Evolutionary conservation across 805 yeast species (phyloP).

Genomic region (Torulaspora maleeae): DNA sequence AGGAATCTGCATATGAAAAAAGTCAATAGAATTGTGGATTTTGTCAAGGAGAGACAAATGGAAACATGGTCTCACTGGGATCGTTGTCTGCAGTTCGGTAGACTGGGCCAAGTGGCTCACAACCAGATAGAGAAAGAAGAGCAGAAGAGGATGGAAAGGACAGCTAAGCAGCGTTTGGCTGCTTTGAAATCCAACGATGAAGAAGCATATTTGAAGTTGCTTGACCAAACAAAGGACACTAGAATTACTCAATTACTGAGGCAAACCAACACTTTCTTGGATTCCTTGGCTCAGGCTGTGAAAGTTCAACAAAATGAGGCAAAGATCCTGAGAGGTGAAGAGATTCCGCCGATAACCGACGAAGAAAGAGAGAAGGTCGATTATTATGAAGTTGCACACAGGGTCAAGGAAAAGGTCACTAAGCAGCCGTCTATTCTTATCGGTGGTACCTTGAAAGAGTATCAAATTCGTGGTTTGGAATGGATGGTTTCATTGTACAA

Average conservation of each 20-base stretch:
- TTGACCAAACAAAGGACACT: conserved; percentile 83
- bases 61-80: conserved; percentile 24
- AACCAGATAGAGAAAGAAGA: conserved; percentile 62
- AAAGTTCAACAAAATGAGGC: conserved; percentile 61
- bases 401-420: conserved; percentile 58
- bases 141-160: conserved; percentile 66
- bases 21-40: conserved; percentile 39
- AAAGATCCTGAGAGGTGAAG: conserved; percentile 32
- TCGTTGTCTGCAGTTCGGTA: conserved; percentile 33
- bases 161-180: conserved; percentile 83
- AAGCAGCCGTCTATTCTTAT: conserved; percentile 66
- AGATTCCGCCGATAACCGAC: conserved; percentile 36
- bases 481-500: conserved; percentile 98
- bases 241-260: conserved; percentile 78
- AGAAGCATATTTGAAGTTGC: conserved; percentile 76
- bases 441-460: conserved; percentile 77
- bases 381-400: conserved; percentile 79
- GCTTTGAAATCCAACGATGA: conserved; percentile 85
- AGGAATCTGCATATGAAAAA: conserved; percentile 48
- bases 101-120: conserved; percentile 25
- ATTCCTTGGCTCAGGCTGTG: conserved; percentile 73
- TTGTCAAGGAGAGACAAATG: conserved; percentile 30
- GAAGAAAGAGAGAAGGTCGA: conserved; percentile 67
- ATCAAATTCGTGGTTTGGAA: conserved; percentile 87
- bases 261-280: conserved; percentile 75